Base-by-base conservation (phyloP, 2,329 filamentous ascomycete genomes). In the Pseudocercospora ulei region DNA sequence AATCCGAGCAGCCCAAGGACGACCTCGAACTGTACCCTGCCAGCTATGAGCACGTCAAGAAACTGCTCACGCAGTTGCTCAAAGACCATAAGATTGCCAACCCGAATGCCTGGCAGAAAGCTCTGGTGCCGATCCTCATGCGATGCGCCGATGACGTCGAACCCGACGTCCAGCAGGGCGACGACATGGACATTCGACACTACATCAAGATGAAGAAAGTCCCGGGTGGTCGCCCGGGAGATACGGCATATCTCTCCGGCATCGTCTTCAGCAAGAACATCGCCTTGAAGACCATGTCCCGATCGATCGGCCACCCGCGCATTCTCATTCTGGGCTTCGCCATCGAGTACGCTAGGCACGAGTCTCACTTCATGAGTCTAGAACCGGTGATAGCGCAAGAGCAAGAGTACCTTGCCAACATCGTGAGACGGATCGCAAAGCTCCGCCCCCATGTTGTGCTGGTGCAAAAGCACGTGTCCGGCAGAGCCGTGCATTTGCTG, bases 201-300 rank as follows among this genome's bases (percentile, higher is more conserved):
- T 98, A 95, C 56, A 85, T 98, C 47, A 98, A 98, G 59, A 65
- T 98, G 18, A 98, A 98, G 60, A 93, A 92, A 58, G 90, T 98
- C 7, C 83, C 87, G 0, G 88, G 90, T 9, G 88, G 87, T 9
- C 80, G 75, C 48, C 87, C 88, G 11, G 78, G 83, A 14, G 88
- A 98, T 61, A 96, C 88, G 4, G 79, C 80, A n/a, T 98, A 98
- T 60, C 81, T 96, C 9, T 94, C 90, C 6, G 92, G 90, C 0
- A 80, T 98, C 5, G 87, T 98, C 1, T 98, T 98, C 59, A 90
- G 86, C 7, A 98, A 98, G 59, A 98, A 98, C 48, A 67, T 98
- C 35, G 90, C 92, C 0, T 66, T 96, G 36, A 98, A 98, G 60
- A 93, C 82, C 61, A 98, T 98, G 90, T 80, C 83, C 11, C 76